Base-by-base conservation (phyloP, 306 rosid species). In the Macrotyloma uniflorum region DNA sequence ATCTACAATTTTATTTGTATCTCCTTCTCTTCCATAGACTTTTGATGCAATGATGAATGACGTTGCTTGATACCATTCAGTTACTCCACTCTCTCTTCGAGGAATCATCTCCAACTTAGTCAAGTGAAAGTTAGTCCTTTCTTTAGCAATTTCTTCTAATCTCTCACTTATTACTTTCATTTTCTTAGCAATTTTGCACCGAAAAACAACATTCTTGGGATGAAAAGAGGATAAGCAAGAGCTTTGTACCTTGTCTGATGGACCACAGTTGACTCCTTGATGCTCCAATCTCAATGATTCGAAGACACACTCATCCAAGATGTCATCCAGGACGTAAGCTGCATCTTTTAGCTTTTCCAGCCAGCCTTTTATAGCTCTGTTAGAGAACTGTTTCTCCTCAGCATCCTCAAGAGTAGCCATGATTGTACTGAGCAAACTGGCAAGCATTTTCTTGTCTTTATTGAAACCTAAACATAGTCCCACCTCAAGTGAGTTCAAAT, bases 391-490 rank as follows among this genome's bases (percentile, higher is more conserved):
- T 70, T 67, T 66, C 57, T 65, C 72, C 67, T 83, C 86, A 0
- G 72, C 86, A 45, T 83, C 83, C 46, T 83, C 83, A 14, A 83
- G 86, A 0, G 73, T 55, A 0, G 67, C 75, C 67, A 36, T 35
- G 75, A 72, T 67, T 18, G 50, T 5, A 15, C 50, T 8, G 18
- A 76, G 33, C 0, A 4, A 28, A 38, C 62, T 70, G 3, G 40
- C 5, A 15, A 80, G 70, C n/a, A 61, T 64, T 20, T 20, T 22
- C 32, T 40, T 15, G 12, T 80, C 62, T 18, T 43, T 40, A 28
- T 73, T 15, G 1, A 80, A 67, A 19, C 70, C 40, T 6, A 72
- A 20, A 10, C 43, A 43, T 4, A 15, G 5, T 24, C 22, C 70
- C 0, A 55, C 6, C 33, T 74, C 19, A 3, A 74, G 32, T 10